phyloP scores from a whole-genome alignment of 2,329 filamentous ascomycete genomes.

The Alternaria arborescens region DNA sequence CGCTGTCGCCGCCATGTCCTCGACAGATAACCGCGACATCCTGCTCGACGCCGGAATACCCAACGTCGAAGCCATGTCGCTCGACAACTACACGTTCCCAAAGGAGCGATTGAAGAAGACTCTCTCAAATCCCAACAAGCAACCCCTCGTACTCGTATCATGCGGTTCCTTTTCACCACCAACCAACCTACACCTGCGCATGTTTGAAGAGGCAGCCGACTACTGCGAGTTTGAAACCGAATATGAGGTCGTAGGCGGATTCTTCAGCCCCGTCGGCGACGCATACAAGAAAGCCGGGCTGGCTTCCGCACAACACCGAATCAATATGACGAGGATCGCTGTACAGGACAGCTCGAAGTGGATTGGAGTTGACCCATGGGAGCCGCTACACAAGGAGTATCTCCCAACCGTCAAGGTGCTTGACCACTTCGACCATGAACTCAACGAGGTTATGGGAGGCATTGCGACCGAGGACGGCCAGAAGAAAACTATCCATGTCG shows the following conservation, averaged over 20 bases:
- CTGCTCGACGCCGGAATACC: constrained; percentile 36
- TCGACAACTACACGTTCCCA: constrained; percentile 68
- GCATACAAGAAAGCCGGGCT: constrained; percentile 83
- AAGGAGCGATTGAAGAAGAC: constrained; percentile 65
- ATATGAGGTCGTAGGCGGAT: constrained; percentile 88
- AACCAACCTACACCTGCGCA: constrained; percentile 79
- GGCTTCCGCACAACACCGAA: constrained; percentile 74
- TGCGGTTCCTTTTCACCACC: constrained; percentile 77
- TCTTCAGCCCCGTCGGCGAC: constrained; percentile 79
- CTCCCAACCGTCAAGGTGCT: constrained; percentile 88
- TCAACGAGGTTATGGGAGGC: constrained; percentile 80
- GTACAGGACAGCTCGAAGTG: constrained; percentile 69
- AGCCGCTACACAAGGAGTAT: constrained; percentile 84
- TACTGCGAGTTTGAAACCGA: constrained; percentile 74
- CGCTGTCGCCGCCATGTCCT: constrained; percentile 32
- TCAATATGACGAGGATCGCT: constrained; percentile 87
- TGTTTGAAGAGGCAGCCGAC: constrained; percentile 88
- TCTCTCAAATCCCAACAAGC: constrained; percentile 65
- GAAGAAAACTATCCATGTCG: constrained; percentile 75
- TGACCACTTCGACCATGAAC: constrained; percentile 90
- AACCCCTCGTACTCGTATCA: constrained; percentile 72
- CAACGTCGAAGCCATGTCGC: constrained; percentile 40
- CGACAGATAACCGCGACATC: constrained; percentile 30
- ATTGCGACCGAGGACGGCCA: constrained; percentile 73
- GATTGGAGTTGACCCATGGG: constrained; percentile 60